Percentiles rank a stretch among this genome's conserved stretches.
These are phyloP conservation scores for Thecaphora thlaspeos DNA, from an alignment of 1,284 basidiomycete species.

Conservation along the genomic window DNA sequence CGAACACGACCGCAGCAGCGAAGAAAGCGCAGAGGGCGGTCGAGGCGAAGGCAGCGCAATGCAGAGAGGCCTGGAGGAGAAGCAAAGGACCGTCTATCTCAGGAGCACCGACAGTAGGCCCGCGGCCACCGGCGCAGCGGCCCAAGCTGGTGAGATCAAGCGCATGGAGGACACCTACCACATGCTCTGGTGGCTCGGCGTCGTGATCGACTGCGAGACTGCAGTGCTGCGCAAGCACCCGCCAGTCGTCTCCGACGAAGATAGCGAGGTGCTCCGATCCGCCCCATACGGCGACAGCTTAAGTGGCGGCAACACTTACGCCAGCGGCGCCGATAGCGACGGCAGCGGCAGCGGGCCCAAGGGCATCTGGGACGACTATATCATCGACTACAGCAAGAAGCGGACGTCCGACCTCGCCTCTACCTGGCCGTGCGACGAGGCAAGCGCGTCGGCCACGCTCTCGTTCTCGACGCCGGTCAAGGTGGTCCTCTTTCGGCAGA, in stretches of 20 bases:
- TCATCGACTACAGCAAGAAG: constrained; percentile 10
- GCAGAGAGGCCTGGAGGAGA: constrained; percentile 7
- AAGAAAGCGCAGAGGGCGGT: too few relatives aligned
- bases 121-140: neutral
- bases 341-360: neutral
- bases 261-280: constrained; percentile 9
- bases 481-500: constrained; percentile 19
- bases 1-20: too few relatives aligned
- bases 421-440: constrained; percentile 9
- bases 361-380: constrained; percentile 24
- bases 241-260: constrained; percentile 15
- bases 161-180: constrained; percentile 20
- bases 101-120: too few relatives aligned
- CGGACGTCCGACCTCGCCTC: constrained; percentile 4
- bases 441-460: constrained; percentile 8
- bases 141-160: neutral
- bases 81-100: constrained; percentile 4
- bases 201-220: constrained; percentile 17
- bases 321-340: too few relatives aligned
- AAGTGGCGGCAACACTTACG: too few relatives aligned
- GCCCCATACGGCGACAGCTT: neutral
- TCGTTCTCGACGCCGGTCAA: constrained; percentile 19
- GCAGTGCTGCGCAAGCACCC: constrained; percentile 14
- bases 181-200: constrained; percentile 19
- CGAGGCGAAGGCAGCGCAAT: constrained; percentile 6